Conservation (phyloP, 169 alveolate genomes). For the Perkinsus marinus region DNA sequence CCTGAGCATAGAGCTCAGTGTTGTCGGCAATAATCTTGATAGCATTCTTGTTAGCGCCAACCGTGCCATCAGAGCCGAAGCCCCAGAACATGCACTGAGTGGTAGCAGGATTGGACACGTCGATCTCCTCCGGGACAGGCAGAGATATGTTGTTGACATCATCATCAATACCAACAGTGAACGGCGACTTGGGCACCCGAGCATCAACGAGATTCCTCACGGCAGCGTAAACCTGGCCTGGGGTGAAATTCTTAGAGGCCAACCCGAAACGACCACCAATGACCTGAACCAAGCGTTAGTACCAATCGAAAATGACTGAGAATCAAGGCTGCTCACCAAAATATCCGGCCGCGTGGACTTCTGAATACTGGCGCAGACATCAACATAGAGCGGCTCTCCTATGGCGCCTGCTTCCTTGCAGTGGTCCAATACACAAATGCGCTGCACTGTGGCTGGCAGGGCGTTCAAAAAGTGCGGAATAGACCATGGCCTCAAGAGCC, state of each 20-base stretch:
- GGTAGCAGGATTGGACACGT: conserved; percentile 22
- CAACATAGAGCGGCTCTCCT: conserved; percentile 40
- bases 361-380: conserved; percentile 25
- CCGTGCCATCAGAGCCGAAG: conserved; percentile 45
- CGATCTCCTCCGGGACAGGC: conserved; percentile 6
- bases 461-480: conserved; percentile 24
- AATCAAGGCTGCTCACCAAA: background rate
- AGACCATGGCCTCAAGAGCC: conserved; percentile 44
- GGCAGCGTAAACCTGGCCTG: conserved; percentile 35
- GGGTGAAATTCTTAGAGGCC: conserved; percentile 43
- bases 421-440: conserved; percentile 35
- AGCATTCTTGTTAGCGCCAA: conserved; percentile 46
- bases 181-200: conserved; percentile 27
- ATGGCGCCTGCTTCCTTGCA: conserved; percentile 36
- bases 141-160: conserved; percentile 34
- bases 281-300: background rate
- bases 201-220: conserved; percentile 28
- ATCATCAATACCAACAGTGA: conserved; percentile 41
- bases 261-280: conserved; percentile 39
- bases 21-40: conserved; percentile 41
- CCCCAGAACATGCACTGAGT: conserved; percentile 45
- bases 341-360: background rate
- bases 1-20: conserved; percentile 35
- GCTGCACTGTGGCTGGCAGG: conserved; percentile 25
- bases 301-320: background rate